Base-by-base conservation (phyloP, 257 asterid species). In the Solanum arcanum region DNA sequence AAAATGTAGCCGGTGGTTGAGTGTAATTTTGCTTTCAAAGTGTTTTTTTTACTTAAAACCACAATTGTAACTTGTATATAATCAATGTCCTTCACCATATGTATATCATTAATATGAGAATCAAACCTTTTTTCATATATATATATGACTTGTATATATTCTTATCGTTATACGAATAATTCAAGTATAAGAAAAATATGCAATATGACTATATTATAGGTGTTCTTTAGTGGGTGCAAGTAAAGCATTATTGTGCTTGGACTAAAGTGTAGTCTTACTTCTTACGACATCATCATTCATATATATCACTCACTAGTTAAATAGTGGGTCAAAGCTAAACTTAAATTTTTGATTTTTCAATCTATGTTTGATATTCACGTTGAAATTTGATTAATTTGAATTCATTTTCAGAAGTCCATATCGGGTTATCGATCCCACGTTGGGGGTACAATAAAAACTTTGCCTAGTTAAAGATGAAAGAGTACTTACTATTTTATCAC, bases 31-130 rank as follows among this genome's bases (percentile, higher is more conserved):
- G 56, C 84, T 83, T 81, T 59, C 69, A 37, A 83, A 78, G 83
- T 86, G 83, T 86, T 87, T 85, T 86, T 87, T 85, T 89, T 87
- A 60, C 83, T 85, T 86, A 27, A 33, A 33, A 81, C 88, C 87
- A 75, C 72, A 86, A 89, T 27, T 47, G 89, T 62, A 92, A 93
- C 62, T 72, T 93, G 96, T 93, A 92, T 90, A 92, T 92, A 89
- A 77, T 70, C 44, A 70, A 3, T 86, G 85, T 15, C 84, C 10
- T 46, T 46, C n/a, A 46, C 91, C 84, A 76, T 87, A 80, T 91
- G 88, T 89, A 69, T 68, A 83, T 81, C 83, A 88, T 2, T 62
- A n/a, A 62, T 59, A 86, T 84, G 90, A 66, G 88, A 42, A n/a
- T 62, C n/a, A 88, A 37, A 37, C 0, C 39, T 6, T 37, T 37